Evolutionary conservation across 257 asterid genomes (phyloP).

Genomic region (Solanum tacnaense): DNA sequence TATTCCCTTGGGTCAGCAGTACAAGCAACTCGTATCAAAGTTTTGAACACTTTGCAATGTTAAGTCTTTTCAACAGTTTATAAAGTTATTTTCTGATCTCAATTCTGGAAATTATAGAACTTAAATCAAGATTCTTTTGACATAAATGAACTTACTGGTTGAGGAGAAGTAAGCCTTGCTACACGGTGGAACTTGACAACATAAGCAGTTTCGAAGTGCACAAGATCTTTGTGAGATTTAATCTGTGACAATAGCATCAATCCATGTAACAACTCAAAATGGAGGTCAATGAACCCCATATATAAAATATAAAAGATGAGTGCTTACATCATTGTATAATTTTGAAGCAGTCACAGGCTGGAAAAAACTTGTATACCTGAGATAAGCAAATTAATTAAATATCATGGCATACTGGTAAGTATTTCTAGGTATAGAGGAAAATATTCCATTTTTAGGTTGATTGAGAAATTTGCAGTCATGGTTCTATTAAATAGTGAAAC

Average conservation of each 20-base stretch:
- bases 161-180: slow-evolving; percentile 77
- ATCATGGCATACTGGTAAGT: not conserved
- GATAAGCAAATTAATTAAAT: slow-evolving; percentile 12
- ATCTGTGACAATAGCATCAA: slow-evolving; percentile 40
- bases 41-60: not conserved
- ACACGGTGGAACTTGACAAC: slow-evolving; percentile 95
- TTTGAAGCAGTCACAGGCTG: slow-evolving; percentile 95
- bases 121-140: slow-evolving; percentile 7
- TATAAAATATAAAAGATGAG: not conserved
- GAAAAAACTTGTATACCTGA: slow-evolving; percentile 91
- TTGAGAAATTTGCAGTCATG: not conserved
- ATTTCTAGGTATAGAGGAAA: not conserved
- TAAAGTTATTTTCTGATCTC: not conserved
- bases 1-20: not conserved
- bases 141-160: slow-evolving; percentile 56
- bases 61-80: not conserved
- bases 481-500: not conserved
- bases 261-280: not conserved
- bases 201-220: slow-evolving; percentile 95
- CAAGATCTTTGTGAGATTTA: slow-evolving; percentile 84
- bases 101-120: not conserved
- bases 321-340: slow-evolving; percentile 80
- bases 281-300: not conserved
- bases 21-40: not conserved
- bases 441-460: not conserved